phyloP scores from a whole-genome alignment of 2,329 filamentous ascomycete species.

The Venturia asperata region DNA sequence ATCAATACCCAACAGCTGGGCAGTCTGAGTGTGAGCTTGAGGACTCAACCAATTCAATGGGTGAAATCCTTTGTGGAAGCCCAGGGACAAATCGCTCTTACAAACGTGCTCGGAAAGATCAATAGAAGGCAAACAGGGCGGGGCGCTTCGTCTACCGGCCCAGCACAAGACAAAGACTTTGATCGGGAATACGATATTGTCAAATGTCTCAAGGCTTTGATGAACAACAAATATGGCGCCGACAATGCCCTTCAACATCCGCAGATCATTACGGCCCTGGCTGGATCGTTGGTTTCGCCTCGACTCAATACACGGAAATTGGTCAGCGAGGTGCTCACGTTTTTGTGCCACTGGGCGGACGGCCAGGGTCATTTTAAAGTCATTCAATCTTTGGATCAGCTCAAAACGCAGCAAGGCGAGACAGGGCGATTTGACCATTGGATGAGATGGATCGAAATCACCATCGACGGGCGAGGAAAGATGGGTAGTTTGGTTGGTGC shows the following conservation, averaged over 20 bases:
- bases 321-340: conserved; percentile 92
- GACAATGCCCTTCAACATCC: conserved; percentile 90
- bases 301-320: conserved; percentile 87
- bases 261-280: conserved; percentile 81
- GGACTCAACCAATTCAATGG: conserved; percentile 96
- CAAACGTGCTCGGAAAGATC: conserved; percentile 87
- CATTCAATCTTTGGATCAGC: conserved; percentile 82
- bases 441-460: conserved; percentile 98
- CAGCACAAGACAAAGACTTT: conserved; percentile 64
- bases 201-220: conserved; percentile 92
- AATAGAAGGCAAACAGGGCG: conserved; percentile 77
- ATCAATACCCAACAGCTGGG: conserved; percentile 87
- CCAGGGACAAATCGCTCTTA: conserved; percentile 91
- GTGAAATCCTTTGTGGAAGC: conserved; percentile 95
- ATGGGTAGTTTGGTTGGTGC: conserved; percentile 97
- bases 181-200: conserved; percentile 95
- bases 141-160: conserved; percentile 50
- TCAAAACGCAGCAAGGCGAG: conserved; percentile 81
- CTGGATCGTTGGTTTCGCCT: conserved; percentile 78
- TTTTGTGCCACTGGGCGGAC: conserved; percentile 88
- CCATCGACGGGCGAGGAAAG: conserved; percentile 92
- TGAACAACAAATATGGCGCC: conserved; percentile 99
- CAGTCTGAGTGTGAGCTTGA: conserved; percentile 85
- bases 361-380: conserved; percentile 89
- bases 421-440: conserved; percentile 95